Percentiles rank a stretch among this genome's conserved stretches.
Evolutionary conservation across 2,329 filamentous ascomycete species (phyloP).

Genomic region (Nannizzia gypsea): DNA sequence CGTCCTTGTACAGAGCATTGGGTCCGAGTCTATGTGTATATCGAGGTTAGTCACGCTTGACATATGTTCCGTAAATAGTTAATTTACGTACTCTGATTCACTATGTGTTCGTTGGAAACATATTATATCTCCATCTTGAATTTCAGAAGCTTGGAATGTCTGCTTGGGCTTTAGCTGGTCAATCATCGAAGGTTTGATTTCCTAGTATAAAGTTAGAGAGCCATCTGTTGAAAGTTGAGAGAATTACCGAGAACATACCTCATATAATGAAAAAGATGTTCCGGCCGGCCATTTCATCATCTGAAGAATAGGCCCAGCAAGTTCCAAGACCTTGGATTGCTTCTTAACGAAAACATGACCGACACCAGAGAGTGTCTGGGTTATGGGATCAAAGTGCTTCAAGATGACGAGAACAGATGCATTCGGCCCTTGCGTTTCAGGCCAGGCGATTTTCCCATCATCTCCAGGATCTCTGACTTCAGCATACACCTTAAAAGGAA

Average conservation of each 20-base stretch:
- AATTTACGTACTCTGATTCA: slow-evolving; percentile 23
- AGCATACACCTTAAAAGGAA: slow-evolving; percentile 66
- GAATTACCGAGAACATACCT: slow-evolving; percentile 38
- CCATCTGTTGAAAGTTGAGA: background rate
- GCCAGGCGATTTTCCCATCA: slow-evolving; percentile 61
- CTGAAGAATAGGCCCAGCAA: slow-evolving; percentile 63
- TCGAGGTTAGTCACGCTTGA: background rate
- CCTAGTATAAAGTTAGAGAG: slow-evolving; percentile 35
- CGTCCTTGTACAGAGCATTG: slow-evolving; percentile 50
- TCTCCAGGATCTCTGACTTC: slow-evolving; percentile 61
- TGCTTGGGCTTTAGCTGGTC: slow-evolving; percentile 86
- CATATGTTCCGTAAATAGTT: background rate
- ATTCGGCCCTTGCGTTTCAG: slow-evolving; percentile 32
- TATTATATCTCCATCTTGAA: slow-evolving; percentile 93
- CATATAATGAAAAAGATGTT: slow-evolving; percentile 62
- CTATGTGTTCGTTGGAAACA: slow-evolving; percentile 67
- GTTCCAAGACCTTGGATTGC: slow-evolving; percentile 75
- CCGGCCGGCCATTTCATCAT: slow-evolving; percentile 80
- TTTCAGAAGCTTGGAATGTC: slow-evolving; percentile 78
- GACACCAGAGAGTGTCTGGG: slow-evolving; percentile 62
- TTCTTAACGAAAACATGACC: slow-evolving; percentile 79
- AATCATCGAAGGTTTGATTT: slow-evolving; percentile 98
- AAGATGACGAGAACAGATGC: slow-evolving; percentile 71
- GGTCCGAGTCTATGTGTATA: slow-evolving; percentile 20
- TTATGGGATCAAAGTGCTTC: slow-evolving; percentile 75